Evolutionary conservation across 2,329 filamentous ascomycete species (phyloP), one percentile per base, ranked within the genome.

Genomic region (Hypoxylon sp.): DNA sequence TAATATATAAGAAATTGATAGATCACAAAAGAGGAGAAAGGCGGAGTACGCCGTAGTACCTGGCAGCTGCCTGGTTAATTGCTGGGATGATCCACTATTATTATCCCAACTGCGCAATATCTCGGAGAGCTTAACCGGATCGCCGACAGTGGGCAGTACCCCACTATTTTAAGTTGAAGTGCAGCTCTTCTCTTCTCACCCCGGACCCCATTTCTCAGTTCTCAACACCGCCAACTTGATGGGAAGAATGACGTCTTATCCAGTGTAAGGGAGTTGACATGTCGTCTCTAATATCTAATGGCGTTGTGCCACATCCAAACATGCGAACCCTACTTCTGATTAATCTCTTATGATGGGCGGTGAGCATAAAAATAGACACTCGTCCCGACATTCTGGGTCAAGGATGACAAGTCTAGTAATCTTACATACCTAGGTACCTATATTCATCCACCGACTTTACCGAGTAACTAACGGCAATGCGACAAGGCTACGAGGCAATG

Each of bases 341-440:
- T 43, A 17, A 43, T 21, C 17, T 7, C 19, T 21, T 43, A 19
- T 43, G 10, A 38, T 52, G 6, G 48, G 48, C 17, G 48, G 48
- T 43, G n/a, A 32, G 17, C 34, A 46, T 23, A 19, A 60, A 55
- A 59, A 53, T 60, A 65, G 38, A 45, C 17, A 10, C 34, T n/a
- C 11, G 56, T 65, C 36, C 63, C 63, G 63, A 36, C 17, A 34
- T 49, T 56, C 46, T 65, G 63, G 63, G 32, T 65, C 56, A 19
- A 50, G 43, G 49, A 48, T 43, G 46, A 23, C 32, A 21, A 48
- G 30, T 17, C 14, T 25, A 43, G 38, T 43, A 43, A 43, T 48
- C 38, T 32, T 5, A 23, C 23, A 5, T 41, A 43, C 21, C 43
- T 19, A 2, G 11, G n/a, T n/a, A n/a, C n/a, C n/a, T 28, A n/a